Evolutionary conservation across 1,284 basidiomycete species (phyloP).

Genomic region (Thecaphora frezii): DNA sequence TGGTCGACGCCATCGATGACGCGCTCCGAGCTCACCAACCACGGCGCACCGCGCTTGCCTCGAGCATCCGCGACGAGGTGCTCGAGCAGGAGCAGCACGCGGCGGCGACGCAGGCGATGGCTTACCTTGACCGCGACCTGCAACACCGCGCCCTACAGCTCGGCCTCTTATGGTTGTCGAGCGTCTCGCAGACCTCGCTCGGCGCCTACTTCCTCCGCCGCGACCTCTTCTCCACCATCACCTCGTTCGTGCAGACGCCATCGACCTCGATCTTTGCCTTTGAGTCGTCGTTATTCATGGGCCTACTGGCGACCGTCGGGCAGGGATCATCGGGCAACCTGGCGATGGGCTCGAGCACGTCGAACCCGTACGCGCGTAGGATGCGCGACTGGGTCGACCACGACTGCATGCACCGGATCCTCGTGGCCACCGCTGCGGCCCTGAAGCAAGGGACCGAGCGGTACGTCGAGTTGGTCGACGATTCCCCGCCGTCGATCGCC

Average conservation of each 20-base stretch:
- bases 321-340: constrained; percentile 22
- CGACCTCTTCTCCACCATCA: constrained; percentile 45
- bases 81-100: not conserved
- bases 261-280: constrained; percentile 32
- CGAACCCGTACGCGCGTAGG: constrained; percentile 36
- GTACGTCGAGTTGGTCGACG: constrained; percentile 29
- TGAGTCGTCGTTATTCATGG: constrained; percentile 46
- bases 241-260: constrained; percentile 23
- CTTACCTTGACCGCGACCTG: constrained; percentile 28
- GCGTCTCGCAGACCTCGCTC: constrained; percentile 40
- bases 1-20: constrained; percentile 45
- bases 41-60: not conserved
- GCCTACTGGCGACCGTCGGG: constrained; percentile 51
- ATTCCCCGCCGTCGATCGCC: constrained; percentile 24
- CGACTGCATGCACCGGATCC: constrained; percentile 32
- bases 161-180: constrained; percentile 43
- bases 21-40: constrained; percentile 23
- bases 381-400: constrained; percentile 42
- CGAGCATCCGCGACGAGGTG: not conserved
- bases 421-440: constrained; percentile 18
- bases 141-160: constrained; percentile 41
- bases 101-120: constrained; percentile 4
- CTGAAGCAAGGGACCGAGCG: constrained; percentile 18
- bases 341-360: constrained; percentile 28
- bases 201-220: constrained; percentile 51